Evolutionary conservation across 768 basidiomycete genomes (phyloP).

Genomic region (Lentinula sp.): DNA sequence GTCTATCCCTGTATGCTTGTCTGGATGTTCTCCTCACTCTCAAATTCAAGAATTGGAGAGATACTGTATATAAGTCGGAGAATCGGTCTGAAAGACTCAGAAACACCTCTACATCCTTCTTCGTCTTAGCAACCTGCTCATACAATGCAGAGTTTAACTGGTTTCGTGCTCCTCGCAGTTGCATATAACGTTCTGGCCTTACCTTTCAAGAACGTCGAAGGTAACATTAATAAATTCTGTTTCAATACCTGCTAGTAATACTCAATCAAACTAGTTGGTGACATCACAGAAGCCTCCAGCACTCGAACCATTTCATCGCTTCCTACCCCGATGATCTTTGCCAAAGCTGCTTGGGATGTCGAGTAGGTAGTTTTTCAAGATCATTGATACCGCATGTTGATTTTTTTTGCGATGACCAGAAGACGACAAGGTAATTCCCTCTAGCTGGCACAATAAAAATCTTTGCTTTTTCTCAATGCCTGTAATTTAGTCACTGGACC

Average conservation of each 20-base stretch:
- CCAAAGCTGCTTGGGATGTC: neutral
- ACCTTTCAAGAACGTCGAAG: neutral
- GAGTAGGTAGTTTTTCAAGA: neutral
- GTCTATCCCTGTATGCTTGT: neutral
- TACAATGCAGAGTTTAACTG: neutral
- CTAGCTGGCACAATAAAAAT: neutral
- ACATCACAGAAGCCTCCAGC: too few species aligned
- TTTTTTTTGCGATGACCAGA: neutral
- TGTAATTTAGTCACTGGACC: neutral
- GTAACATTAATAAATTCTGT: neutral
- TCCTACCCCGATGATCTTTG: neutral
- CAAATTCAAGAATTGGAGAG: neutral
- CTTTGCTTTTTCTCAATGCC: neutral
- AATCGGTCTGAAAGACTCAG: neutral
- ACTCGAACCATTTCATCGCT: neutral
- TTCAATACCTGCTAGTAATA: too few species aligned
- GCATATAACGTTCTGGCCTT: neutral
- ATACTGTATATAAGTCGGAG: neutral
- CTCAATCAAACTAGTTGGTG: neutral
- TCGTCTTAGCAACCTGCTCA: neutral
- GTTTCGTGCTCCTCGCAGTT: neutral
- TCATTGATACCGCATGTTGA: neutral
- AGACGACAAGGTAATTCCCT: neutral
- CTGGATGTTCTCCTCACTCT: too few species aligned
- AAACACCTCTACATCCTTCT: neutral